A percentile compares a stretch with the other conserved stretches of the same genome.
Evolutionary conservation across 345 rosid species (phyloP).

Genomic region (Camelina laxa): DNA sequence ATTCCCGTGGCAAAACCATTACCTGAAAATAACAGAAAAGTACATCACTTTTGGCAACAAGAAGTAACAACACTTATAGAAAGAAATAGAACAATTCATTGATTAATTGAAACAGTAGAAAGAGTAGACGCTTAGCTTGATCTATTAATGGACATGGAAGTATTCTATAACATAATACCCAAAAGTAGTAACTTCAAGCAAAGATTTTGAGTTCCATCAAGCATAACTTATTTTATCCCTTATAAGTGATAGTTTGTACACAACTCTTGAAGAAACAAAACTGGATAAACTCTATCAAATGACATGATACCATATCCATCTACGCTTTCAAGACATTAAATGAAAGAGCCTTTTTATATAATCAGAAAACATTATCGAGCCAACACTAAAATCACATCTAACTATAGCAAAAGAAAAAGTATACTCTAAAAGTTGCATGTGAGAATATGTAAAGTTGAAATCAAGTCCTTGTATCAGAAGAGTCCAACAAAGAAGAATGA

Average conservation of each 20-base stretch:
- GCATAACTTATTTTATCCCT: constrained; percentile 3
- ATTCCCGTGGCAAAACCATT: constrained; percentile 68
- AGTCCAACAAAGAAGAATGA: constrained; percentile 25
- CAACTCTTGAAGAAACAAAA: too few species aligned
- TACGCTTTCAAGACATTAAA: not conserved
- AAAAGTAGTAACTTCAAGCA: too few species aligned
- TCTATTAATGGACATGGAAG: not conserved
- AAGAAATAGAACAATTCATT: not conserved
- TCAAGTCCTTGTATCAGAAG: constrained; percentile 6
- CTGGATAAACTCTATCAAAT: not conserved
- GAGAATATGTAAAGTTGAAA: not conserved
- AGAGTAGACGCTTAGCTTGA: not conserved
- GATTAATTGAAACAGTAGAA: not conserved
- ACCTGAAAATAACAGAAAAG: constrained; percentile 49
- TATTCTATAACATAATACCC: constrained; percentile 3
- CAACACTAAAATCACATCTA: not conserved
- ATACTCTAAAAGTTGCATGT: not conserved
- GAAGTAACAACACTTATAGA: constrained; percentile 11
- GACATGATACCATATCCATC: constrained; percentile 3
- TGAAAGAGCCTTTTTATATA: not conserved
- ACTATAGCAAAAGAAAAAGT: not conserved
- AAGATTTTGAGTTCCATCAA: not conserved
- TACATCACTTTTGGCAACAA: constrained; percentile 21
- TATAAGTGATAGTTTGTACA: not conserved
- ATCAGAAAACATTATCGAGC: not conserved